Evolutionary conservation across 305 asterid genomes (phyloP).

Genomic region (Fraxinus ornus): DNA sequence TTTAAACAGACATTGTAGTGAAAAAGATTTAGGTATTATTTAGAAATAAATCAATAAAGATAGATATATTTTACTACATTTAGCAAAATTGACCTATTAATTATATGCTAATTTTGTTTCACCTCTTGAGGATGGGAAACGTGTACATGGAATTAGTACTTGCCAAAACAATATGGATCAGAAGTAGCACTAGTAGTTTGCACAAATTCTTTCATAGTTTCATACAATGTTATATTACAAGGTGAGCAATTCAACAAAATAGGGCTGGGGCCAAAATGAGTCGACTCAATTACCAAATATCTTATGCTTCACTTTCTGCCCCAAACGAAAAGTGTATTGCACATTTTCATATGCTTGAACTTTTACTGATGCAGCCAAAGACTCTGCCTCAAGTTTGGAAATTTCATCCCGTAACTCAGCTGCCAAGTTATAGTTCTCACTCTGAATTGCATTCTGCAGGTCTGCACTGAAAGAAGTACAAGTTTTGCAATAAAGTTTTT

Average conservation of each 20-base stretch:
- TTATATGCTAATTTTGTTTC: constrained; percentile 5
- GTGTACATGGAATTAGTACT: not conserved
- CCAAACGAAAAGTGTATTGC: constrained; percentile 75
- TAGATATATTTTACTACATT: not conserved
- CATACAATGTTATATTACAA: constrained; percentile 2
- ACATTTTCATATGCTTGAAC: constrained; percentile 81
- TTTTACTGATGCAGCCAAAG: constrained; percentile 71
- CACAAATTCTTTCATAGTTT: not conserved
- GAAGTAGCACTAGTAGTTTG: not conserved
- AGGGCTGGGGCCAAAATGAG: not conserved
- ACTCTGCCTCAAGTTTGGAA: constrained; percentile 82
- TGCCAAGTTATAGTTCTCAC: constrained; percentile 77
- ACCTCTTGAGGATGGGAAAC: constrained; percentile 5
- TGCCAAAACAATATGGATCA: constrained; percentile 2
- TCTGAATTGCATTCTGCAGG: constrained; percentile 77
- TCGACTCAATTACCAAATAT: constrained; percentile 54
- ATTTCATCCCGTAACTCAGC: constrained; percentile 85
- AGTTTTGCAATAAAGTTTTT: constrained; percentile 16
- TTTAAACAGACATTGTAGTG: not conserved
- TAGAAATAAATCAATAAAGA: not conserved
- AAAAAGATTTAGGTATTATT: not conserved
- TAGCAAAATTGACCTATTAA: not conserved
- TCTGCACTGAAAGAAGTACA: constrained; percentile 69
- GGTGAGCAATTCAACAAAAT: not conserved
- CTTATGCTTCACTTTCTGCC: constrained; percentile 92